phyloP scores from a whole-genome alignment of 2,329 filamentous ascomycete species.

The Colletotrichum liaoningense region DNA sequence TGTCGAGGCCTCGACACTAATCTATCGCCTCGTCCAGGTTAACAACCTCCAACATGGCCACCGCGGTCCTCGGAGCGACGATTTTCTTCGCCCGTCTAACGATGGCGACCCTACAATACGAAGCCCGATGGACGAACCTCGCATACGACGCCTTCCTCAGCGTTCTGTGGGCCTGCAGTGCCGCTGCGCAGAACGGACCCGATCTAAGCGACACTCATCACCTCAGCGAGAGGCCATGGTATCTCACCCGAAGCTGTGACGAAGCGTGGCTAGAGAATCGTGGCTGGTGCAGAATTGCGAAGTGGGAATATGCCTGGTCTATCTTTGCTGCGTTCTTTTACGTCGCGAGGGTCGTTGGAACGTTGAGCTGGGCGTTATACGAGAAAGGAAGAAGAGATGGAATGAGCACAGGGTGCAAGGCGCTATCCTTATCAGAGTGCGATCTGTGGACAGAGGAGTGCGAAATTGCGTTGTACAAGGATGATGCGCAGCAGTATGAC shows the following conservation, averaged over 20 bases:
- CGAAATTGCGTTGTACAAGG: background rate
- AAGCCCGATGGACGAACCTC: constrained; percentile 34
- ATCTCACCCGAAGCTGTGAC: constrained; percentile 40
- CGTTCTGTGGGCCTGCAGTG: constrained; percentile 42
- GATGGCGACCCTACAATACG: constrained; percentile 39
- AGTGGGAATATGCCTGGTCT: background rate
- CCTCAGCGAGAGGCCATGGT: constrained; percentile 41
- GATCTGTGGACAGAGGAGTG: background rate
- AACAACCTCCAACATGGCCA: constrained; percentile 43
- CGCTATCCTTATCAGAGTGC: background rate
- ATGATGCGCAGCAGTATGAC: background rate
- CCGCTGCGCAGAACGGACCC: constrained; percentile 37
- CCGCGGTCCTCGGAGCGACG: constrained; percentile 44
- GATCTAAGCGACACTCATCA: constrained; percentile 42
- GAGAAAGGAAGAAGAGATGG: background rate
- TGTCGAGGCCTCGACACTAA: background rate
- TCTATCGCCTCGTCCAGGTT: constrained; percentile 35
- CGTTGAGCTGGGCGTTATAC: background rate
- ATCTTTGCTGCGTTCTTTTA: constrained; percentile 4
- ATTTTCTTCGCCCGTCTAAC: constrained; percentile 41
- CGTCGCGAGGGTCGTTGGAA: background rate
- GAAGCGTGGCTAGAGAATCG: background rate
- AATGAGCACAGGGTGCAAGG: too few species aligned
- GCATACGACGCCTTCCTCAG: constrained; percentile 45
- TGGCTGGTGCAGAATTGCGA: background rate